Evolutionary conservation across 108 stramenopile genomes (phyloP).

Genomic region (Parmales sp.): DNA sequence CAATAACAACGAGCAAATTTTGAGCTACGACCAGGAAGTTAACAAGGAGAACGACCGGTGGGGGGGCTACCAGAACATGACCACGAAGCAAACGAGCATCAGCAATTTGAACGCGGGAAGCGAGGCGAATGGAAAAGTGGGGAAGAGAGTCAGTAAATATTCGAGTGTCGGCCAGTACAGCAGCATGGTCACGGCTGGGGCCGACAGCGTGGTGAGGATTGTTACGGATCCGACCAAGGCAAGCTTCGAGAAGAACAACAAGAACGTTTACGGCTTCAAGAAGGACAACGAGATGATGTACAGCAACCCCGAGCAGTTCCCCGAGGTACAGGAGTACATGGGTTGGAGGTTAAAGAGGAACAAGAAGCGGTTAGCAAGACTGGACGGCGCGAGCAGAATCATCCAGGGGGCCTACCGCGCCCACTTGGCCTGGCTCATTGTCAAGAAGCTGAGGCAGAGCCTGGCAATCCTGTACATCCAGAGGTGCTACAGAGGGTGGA

Average conservation of each 20-base stretch:
- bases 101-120: neutral
- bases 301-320: constrained; percentile 43
- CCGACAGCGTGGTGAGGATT: constrained; percentile 29
- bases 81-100: neutral
- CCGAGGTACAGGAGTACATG: constrained; percentile 78
- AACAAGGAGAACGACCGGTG: neutral
- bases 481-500: constrained; percentile 48
- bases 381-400: constrained; percentile 43
- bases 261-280: constrained; percentile 4
- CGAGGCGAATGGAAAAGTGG: neutral
- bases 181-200: constrained; percentile 16
- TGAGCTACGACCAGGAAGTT: neutral
- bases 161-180: neutral
- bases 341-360: constrained; percentile 67
- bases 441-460: constrained; percentile 37
- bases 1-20: neutral
- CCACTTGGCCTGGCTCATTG: constrained; percentile 52
- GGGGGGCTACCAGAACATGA: neutral
- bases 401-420: constrained; percentile 55
- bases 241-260: constrained; percentile 26
- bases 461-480: constrained; percentile 58
- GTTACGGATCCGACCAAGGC: constrained; percentile 20
- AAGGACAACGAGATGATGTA: constrained; percentile 15
- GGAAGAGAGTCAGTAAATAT: neutral
- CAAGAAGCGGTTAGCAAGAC: constrained; percentile 48